A percentile compares a stretch with the other conserved stretches of the same genome.
These are phyloP conservation scores for Eucalyptus viminalis DNA, from an alignment of 345 rosid species.

Conservation along the genomic window DNA sequence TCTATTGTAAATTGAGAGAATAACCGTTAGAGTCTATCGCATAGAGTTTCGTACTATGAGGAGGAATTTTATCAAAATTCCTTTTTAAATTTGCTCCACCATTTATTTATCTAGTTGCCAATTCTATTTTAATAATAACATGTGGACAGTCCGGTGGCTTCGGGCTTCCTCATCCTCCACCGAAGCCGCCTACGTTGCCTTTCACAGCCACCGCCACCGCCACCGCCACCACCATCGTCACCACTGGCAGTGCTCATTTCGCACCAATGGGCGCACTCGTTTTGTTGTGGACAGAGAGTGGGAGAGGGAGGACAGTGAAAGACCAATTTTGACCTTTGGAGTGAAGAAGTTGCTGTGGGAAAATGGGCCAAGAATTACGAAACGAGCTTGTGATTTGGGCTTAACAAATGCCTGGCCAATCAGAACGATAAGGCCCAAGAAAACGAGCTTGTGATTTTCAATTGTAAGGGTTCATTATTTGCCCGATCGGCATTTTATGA, in stretches of 20 bases:
- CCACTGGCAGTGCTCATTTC: background rate
- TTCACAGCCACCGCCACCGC: conserved; percentile 44
- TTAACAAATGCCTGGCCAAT: background rate
- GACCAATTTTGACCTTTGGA: background rate
- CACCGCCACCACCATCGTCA: background rate
- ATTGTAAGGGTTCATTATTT: no score
- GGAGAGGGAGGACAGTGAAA: background rate
- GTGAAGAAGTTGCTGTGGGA: background rate
- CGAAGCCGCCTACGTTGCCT: conserved; percentile 22
- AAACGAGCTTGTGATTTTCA: background rate
- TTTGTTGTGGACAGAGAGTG: background rate
- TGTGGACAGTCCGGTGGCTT: fast-evolving
- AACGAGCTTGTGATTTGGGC: background rate
- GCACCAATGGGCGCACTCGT: background rate
- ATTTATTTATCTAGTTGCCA: no score
- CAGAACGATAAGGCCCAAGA: background rate
- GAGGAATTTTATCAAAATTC: no score
- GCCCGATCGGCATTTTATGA: no score
- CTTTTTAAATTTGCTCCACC: no score
- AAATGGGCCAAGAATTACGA: background rate
- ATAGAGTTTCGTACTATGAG: fast-evolving
- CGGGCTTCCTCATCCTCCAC: conserved; percentile 30
- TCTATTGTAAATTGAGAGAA: no score
- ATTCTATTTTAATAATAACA: no score
- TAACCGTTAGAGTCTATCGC: fast-evolving